A percentile compares a stretch with the other conserved stretches of the same genome.
Evolutionary conservation across 1,139 yeast species (phyloP).

Genomic region (Yamadazyma spencermartinsiae): DNA sequence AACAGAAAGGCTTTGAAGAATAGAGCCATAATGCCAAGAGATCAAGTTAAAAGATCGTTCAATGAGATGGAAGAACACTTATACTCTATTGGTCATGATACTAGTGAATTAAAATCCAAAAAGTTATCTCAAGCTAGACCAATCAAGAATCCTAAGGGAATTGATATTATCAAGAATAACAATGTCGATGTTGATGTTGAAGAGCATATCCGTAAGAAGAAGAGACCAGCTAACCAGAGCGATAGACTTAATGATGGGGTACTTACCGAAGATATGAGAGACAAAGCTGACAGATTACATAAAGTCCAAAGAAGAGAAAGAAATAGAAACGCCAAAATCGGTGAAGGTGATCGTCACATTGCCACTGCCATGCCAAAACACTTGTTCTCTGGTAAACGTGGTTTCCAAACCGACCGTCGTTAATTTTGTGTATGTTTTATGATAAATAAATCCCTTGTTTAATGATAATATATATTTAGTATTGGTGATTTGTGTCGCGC

Average conservation of each 20-base stretch:
- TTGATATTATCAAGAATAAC: slow-evolving; percentile 66
- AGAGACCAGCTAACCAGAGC: slow-evolving; percentile 57
- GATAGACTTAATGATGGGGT: slow-evolving; percentile 89
- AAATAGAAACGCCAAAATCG: slow-evolving; percentile 87
- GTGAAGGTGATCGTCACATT: slow-evolving; percentile 94
- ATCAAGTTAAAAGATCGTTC: slow-evolving; percentile 73
- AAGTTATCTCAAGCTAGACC: slow-evolving; percentile 30
- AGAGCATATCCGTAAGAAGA: slow-evolving; percentile 45
- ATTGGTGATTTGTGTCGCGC: slow-evolving; percentile 1
- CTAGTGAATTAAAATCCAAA: slow-evolving; percentile 56
- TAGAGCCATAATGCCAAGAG: slow-evolving; percentile 91
- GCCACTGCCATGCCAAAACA: slow-evolving; percentile 89
- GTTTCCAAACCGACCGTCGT: slow-evolving; percentile 81
- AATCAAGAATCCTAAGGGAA: slow-evolving; percentile 52
- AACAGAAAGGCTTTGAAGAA: slow-evolving; percentile 85
- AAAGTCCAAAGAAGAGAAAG: slow-evolving; percentile 92
- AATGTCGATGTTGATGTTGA: slow-evolving; percentile 41
- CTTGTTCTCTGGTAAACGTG: slow-evolving; percentile 94
- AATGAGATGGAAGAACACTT: slow-evolving; percentile 84
- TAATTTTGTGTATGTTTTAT: slow-evolving; percentile 19
- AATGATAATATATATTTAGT: slow-evolving; percentile 1
- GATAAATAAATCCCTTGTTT: neutral
- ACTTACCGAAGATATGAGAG: slow-evolving; percentile 74
- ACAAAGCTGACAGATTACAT: slow-evolving; percentile 84
- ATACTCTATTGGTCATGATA: slow-evolving; percentile 88